phyloP scores from a whole-genome alignment of 257 asterid genomes.

The Solanum paucissectum region DNA sequence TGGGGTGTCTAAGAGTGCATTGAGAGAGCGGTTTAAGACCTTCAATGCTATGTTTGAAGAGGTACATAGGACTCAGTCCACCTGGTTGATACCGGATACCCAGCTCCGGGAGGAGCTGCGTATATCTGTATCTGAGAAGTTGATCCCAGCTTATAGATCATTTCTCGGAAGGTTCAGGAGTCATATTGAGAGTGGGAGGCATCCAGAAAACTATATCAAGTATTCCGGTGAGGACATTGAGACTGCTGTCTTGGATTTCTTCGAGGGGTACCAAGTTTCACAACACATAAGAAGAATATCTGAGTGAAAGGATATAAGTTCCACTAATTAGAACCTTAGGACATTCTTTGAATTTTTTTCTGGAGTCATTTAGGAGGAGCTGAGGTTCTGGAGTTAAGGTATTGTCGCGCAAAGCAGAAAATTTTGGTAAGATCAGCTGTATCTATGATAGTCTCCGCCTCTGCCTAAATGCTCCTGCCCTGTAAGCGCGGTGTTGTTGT shows the following conservation, averaged over 20 bases:
- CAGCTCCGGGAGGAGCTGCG: slow-evolving; percentile 90
- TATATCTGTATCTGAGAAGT: slow-evolving; percentile 59
- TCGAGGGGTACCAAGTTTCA: slow-evolving; percentile 63
- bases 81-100: slow-evolving; percentile 71
- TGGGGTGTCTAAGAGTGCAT: slow-evolving; percentile 72
- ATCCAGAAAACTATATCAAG: slow-evolving; percentile 87
- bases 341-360: slow-evolving; percentile 60
- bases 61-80: slow-evolving; percentile 79
- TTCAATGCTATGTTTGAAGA: slow-evolving; percentile 89
- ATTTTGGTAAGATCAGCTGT: slow-evolving; percentile 11
- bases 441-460: slow-evolving; percentile 28
- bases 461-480: slow-evolving; percentile 48
- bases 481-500: slow-evolving; percentile 59
- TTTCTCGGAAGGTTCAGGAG: slow-evolving; percentile 81
- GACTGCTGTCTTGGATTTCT: slow-evolving; percentile 75
- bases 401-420: slow-evolving; percentile 5
- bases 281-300: slow-evolving; percentile 69
- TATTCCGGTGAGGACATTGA: slow-evolving; percentile 89
- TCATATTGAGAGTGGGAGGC: slow-evolving; percentile 85
- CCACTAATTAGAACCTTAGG: slow-evolving; percentile 41
- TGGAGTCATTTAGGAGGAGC: slow-evolving; percentile 36
- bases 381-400: slow-evolving; percentile 27
- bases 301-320: slow-evolving; percentile 18
- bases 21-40: slow-evolving; percentile 75
- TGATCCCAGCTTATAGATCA: slow-evolving; percentile 80